Conservation (phyloP, 257 asterid genomes). For the Osmanthus fragrans region DNA sequence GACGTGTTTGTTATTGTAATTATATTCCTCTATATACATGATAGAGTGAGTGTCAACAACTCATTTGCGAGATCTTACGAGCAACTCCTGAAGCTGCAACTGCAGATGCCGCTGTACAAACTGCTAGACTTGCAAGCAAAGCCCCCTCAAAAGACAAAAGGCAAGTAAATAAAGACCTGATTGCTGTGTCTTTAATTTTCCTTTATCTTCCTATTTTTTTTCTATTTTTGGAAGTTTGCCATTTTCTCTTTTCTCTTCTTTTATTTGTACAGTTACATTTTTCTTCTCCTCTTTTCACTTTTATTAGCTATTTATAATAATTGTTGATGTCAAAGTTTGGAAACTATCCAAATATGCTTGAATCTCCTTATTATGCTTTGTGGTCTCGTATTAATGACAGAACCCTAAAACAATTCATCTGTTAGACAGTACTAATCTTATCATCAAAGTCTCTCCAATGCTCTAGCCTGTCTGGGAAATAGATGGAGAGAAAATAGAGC, state of each 20-base stretch:
- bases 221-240: background rate
- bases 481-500: background rate
- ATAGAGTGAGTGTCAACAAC: conserved; percentile 99
- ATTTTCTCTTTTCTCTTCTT: conserved; percentile 8
- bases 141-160: conserved; percentile 87
- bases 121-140: conserved; percentile 95
- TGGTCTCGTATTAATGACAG: background rate
- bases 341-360: background rate
- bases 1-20: conserved; percentile 8
- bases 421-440: background rate
- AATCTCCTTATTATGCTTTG: background rate
- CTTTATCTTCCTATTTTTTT: conserved; percentile 13
- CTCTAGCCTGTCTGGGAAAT: background rate
- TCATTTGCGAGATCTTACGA: conserved; percentile 96
- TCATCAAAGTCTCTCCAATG: background rate
- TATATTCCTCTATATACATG: conserved; percentile 19
- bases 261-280: conserved; percentile 1
- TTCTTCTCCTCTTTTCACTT: background rate
- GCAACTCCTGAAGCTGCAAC: conserved; percentile 99
- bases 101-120: conserved; percentile 96
- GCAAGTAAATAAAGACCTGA: conserved; percentile 48
- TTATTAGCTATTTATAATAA: background rate
- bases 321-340: background rate
- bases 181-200: conserved; percentile 15
- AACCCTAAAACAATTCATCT: background rate